Conservation (phyloP, 352 stramenopile genomes). For the Globisporangium ultimum region DNA sequence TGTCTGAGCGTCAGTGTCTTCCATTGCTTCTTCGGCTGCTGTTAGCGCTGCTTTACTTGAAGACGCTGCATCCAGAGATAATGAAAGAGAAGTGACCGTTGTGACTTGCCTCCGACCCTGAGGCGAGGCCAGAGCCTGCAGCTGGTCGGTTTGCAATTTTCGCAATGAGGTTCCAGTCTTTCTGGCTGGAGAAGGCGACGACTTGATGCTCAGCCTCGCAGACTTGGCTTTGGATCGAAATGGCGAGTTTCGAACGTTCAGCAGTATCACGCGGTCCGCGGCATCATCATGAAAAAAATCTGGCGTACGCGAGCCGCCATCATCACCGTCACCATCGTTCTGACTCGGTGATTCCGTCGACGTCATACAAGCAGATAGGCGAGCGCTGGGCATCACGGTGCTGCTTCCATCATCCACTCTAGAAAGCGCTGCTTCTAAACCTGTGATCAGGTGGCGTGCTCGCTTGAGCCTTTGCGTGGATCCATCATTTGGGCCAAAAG, state of each 20-base stretch:
- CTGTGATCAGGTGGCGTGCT: conserved; percentile 2
- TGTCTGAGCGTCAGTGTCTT: neutral
- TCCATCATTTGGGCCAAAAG: neutral
- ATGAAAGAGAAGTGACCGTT: no score
- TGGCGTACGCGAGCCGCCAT: no score
- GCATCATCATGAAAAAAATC: no score
- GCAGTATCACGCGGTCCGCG: neutral
- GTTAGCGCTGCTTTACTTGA: no score
- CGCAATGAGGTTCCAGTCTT: no score
- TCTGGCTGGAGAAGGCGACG: neutral
- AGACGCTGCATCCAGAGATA: no score
- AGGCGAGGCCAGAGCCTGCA: no score
- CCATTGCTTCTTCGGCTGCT: neutral
- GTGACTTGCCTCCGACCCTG: no score
- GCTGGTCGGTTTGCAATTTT: no score
- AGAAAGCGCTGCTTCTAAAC: conserved; percentile 11
- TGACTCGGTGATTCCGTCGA: neutral
- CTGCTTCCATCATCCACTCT: neutral
- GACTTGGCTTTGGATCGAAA: neutral
- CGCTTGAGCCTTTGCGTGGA: conserved; percentile 1
- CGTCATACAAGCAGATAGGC: neutral
- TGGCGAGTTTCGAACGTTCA: neutral
- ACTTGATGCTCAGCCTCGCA: neutral
- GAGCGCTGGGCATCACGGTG: neutral
- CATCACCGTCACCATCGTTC: neutral